Base-by-base conservation (phyloP, 2,329 filamentous ascomycete species). In the Paraconiothyrium sp. region DNA sequence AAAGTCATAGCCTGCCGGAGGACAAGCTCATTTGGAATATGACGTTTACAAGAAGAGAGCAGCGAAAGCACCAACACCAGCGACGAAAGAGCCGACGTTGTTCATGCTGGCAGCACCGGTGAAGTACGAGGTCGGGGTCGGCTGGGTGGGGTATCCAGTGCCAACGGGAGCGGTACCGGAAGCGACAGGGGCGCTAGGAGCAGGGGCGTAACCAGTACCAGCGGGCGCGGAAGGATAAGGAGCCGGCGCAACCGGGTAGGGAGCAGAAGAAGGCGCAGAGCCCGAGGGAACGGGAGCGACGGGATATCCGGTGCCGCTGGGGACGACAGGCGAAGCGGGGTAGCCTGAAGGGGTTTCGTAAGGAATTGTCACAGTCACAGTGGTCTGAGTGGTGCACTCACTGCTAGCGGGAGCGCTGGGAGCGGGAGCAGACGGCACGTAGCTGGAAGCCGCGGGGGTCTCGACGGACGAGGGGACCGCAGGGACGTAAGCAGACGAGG, bases 1-100 rank as follows among this genome's bases (percentile, higher is more conserved):
- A 78, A 78, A 74, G 75, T 77, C 76, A 77, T 77, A 78, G 76
- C 75, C 67, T 72, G 67, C 69, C 68, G 58, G 59, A 44, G 34
- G 63, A 66, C 63, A 72, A 64, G 73, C 71, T 75, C 46, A 71
- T 62, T 74, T 74, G 69, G 68, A 68, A 67, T 58, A 74, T 77
- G 76, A 76, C 74, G 62, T 78, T 78, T 79, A 79, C 74, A 79
- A 75, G 76, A 79, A 79, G 69, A 79, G 69, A 75, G 77, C 77
- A 64, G 77, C 77, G 70, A 79, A 71, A 68, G 76, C 77, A 78
- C 77, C 77, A 67, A 79, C 68, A 76, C 76, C 77, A 56, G 77
- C 77, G 67, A 78, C 72, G 70, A 77, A 76, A 20, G 20, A 20
- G 70, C 74, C 72, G 67, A 69, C 76, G 72, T 78, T 74, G 67